Evolutionary conservation across 345 rosid genomes (phyloP), one percentile per base, ranked within the genome.

Genomic region (Eutrema heterophyllum): DNA sequence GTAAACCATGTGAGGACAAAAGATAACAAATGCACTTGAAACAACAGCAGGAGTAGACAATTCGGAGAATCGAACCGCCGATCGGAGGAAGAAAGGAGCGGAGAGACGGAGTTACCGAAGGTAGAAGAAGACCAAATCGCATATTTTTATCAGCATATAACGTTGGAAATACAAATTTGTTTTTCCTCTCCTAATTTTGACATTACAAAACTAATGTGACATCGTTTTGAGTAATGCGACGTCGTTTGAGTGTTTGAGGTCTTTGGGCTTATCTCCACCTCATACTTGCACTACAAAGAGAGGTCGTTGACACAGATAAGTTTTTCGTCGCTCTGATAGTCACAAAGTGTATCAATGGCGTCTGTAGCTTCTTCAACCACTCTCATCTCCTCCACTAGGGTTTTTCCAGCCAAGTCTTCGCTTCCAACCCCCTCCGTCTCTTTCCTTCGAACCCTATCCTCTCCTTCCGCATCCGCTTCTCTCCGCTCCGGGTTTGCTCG

Each of bases 351-450:
- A 9, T 40, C 78, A 53, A 91, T 89, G 97, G 94, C 97, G 49
- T 84, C 87, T 86, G 56, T 92, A 16, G 86, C 93, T 68, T 73
- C 89, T 64, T 75, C 96, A 13, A 61, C 94, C 26, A 57, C 86
- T 71, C 83, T 89, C 56, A 40, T 87, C 76, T 83, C 89, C 80
- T 82, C 83, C 57, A 60, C 92, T 9, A 56, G 78, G 64, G 78
- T 61, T 54, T 64, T 78, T 46, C 78, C 85, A 38, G 27, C 75
- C 74, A 78, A 77, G 52, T 68, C 89, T 59, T 56, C 67, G 33
- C 64, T 81, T 39, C 32, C 89, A 14, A 43, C 82, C 39, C 67
- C 86, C 33, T 63, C 86, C 12, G 46, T 72, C 14, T 77, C 82
- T 54, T 41, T 76, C 71, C 70, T 87, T 21, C 82, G 76, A 78